Evolutionary conservation across 805 yeast species (phyloP).

Genomic region (Blastobotrys terrestris): DNA sequence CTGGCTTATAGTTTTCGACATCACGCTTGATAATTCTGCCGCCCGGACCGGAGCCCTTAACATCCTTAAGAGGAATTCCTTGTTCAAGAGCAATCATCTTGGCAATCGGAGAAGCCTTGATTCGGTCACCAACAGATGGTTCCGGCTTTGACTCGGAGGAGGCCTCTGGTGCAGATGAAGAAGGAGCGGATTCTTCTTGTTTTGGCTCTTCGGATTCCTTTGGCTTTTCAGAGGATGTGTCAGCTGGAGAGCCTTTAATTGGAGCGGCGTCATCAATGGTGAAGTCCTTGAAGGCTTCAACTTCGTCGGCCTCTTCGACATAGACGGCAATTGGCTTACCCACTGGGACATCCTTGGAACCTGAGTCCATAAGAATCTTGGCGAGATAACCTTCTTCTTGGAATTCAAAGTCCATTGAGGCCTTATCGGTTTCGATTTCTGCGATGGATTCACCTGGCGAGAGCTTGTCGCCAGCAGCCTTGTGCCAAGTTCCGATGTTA

Average conservation of each 20-base stretch:
- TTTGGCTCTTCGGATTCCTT: constrained; percentile 3
- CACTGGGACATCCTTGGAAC: constrained; percentile 85
- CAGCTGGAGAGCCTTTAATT: constrained; percentile 40
- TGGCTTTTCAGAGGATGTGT: constrained; percentile 30
- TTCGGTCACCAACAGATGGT: constrained; percentile 48
- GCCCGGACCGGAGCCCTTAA: constrained; percentile 89
- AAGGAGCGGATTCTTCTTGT: constrained; percentile 24
- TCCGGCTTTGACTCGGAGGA: constrained; percentile 50
- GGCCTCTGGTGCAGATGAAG: constrained; percentile 21
- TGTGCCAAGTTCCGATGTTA: constrained; percentile 83
- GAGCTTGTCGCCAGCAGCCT: constrained; percentile 81
- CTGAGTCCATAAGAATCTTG: constrained; percentile 74
- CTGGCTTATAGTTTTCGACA: constrained; percentile 63
- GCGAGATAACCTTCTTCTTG: constrained; percentile 95
- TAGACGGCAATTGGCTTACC: constrained; percentile 96
- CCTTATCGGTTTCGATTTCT: constrained; percentile 96
- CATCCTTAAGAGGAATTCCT: constrained; percentile 78
- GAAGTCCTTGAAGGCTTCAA: constrained; percentile 81
- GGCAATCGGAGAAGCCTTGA: constrained; percentile 92
- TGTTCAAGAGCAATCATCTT: constrained; percentile 87
- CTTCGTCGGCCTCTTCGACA: constrained; percentile 81
- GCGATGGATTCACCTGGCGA: constrained; percentile 92
- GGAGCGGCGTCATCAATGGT: constrained; percentile 64
- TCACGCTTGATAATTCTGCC: constrained; percentile 93
- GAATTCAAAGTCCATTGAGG: constrained; percentile 96